Base-by-base conservation (phyloP, 768 basidiomycete genomes). In the Kondoa malvinella region DNA sequence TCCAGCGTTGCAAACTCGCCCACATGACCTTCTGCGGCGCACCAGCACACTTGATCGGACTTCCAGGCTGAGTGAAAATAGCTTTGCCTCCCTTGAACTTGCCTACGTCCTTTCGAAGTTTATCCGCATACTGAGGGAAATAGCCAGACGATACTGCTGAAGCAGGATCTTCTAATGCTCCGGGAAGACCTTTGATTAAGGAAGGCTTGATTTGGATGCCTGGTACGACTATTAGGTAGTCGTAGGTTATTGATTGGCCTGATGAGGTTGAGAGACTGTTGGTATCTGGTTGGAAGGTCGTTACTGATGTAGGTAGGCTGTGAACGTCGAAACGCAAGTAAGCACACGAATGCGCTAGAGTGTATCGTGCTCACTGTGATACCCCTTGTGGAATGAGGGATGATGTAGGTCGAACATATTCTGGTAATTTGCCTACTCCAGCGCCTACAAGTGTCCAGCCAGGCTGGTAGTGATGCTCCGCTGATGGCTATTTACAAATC, bases 51-150 rank as follows among this genome's bases (percentile, higher is more conserved):
- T 99, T 99, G 75, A 99, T 83, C 29, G 89, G 79, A 17, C 92
- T 91, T 16, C 87, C 83, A 34, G 92, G 94, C 74, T 97, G 94
- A 0, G 92, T 96, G 79, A 97, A 99, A 72, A 97, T 82, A 2
- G 92, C 92, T 65, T 85, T 84, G 15, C 92, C 92, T 1, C 81
- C 78, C 34, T 86, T 82, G 67, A 91, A 81, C 15, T 81, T 81
- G 68, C 89, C 84, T 58, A 96, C 85, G 72, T 91, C 85, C 56
- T 80, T 77, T 89, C 89, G 94, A 17, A 84, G 83, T 77, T 90
- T 92, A 78, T 95, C 90, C 74, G 87, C 88, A 3, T 88, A 87
- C 66, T 87, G 83, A 77, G 89, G 89, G 0, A 87, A 87, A 79
- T 96, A 96, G 69, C 95, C 95, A 8, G 88, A 87, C 4, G 90